These are phyloP conservation scores for Ascochyta rabiei DNA, from an alignment of 2,329 filamentous ascomycete species.

Conservation along the genomic window DNA sequence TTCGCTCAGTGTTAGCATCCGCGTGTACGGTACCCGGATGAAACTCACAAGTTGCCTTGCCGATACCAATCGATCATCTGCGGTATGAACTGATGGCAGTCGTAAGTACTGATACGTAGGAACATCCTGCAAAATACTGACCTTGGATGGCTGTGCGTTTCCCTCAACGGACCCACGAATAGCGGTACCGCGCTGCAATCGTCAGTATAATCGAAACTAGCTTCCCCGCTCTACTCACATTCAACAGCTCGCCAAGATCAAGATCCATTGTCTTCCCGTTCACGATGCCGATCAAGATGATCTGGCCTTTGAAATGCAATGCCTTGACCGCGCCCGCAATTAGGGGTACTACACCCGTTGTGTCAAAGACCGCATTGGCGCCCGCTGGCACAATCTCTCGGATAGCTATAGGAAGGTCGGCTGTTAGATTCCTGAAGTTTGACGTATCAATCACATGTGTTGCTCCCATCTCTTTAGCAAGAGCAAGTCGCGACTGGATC, in stretches of 20 bases:
- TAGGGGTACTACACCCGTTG: constrained; percentile 54
- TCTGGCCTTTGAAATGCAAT: constrained; percentile 54
- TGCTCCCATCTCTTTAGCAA: constrained; percentile 48
- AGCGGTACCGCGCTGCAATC: constrained; percentile 49
- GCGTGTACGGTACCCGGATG: background rate
- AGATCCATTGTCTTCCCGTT: constrained; percentile 53
- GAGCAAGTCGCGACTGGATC: constrained; percentile 39
- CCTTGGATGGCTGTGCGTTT: constrained; percentile 48
- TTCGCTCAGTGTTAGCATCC: background rate
- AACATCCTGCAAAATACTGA: background rate
- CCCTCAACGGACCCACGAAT: constrained; percentile 58
- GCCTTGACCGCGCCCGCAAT: constrained; percentile 52
- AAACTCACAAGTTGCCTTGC: constrained; percentile 50
- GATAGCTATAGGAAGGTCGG: constrained; percentile 45
- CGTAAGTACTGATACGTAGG: background rate
- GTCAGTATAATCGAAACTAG: background rate
- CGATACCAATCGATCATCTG: constrained; percentile 58
- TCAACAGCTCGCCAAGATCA: constrained; percentile 55
- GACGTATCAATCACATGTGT: constrained; percentile 49
- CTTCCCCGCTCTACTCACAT: constrained; percentile 14
- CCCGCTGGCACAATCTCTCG: constrained; percentile 47
- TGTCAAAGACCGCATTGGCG: constrained; percentile 57
- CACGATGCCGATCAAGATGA: constrained; percentile 59
- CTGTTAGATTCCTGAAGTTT: constrained; percentile 15
- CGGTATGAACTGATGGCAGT: constrained; percentile 49